Conservation (phyloP, 2,329 filamentous ascomycete species). For the Botryotinia calthae region DNA sequence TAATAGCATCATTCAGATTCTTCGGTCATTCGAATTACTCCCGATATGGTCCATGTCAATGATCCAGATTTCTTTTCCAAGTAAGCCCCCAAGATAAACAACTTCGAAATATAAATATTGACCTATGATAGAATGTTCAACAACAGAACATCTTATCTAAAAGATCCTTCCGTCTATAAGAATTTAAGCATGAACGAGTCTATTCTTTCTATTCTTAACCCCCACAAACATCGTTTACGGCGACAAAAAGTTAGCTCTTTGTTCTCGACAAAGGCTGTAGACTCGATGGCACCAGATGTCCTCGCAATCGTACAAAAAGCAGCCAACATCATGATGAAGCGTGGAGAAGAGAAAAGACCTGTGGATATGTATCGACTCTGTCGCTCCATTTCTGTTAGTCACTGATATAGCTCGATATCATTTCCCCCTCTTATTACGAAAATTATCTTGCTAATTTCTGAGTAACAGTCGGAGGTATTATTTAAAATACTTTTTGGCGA, state of each 20-base stretch:
- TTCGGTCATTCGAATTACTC: not conserved
- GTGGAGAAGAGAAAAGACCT: not conserved
- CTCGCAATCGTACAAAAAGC: not conserved
- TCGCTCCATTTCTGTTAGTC: constrained; percentile 4
- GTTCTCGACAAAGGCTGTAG: not conserved
- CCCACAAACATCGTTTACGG: not conserved
- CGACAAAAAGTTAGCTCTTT: constrained; percentile 8
- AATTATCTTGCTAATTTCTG: not conserved
- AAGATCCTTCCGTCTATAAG: not conserved
- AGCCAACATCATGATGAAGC: not conserved
- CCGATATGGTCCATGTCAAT: constrained; percentile 5
- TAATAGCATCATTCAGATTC: not conserved
- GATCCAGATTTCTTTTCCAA: not conserved
- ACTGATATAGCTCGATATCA: too few relatives aligned
- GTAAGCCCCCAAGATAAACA: not conserved
- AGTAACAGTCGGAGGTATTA: not conserved
- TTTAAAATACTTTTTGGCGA: constrained; percentile 1
- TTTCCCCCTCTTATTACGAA: not conserved
- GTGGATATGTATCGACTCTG: not conserved
- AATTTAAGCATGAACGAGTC: not conserved
- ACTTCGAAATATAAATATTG: not conserved
- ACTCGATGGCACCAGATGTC: not conserved
- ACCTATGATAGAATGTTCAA: not conserved
- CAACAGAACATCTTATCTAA: not conserved
- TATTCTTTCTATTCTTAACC: not conserved